Conservation (phyloP, 176 grass and related monocot genomes). For the Pontederia paniculata region DNA sequence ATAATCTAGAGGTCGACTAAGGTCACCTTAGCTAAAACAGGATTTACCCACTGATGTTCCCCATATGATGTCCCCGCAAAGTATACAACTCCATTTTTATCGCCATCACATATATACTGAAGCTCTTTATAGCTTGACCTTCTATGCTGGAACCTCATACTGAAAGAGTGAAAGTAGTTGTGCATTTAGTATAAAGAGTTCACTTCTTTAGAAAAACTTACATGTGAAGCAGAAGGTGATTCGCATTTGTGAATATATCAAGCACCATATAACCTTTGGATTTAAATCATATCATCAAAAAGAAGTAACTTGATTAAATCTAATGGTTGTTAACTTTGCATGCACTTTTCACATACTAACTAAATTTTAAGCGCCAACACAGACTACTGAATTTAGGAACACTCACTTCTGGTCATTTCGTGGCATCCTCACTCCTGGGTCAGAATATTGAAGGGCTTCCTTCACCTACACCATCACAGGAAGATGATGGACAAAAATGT, state of each 20-base stretch:
- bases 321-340: too few species aligned
- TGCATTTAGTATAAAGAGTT: not conserved
- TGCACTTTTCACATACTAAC: too few species aligned
- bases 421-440: conserved; percentile 20
- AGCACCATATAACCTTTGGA: too few species aligned
- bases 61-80: conserved; percentile 86
- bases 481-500: not conserved
- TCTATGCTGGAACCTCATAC: conserved; percentile 73
- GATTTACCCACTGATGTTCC: conserved; percentile 91
- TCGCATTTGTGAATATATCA: too few species aligned
- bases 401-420: conserved; percentile 46
- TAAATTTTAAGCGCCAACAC: too few species aligned
- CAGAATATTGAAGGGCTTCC: conserved; percentile 58
- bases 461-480: conserved; percentile 36
- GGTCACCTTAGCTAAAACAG: conserved; percentile 80
- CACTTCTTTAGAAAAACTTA: not conserved
- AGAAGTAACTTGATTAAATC: too few species aligned
- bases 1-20: not conserved
- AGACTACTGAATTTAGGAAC: not conserved
- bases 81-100: conserved; percentile 81
- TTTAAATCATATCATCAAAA: too few species aligned
- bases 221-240: too few species aligned
- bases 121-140: conserved; percentile 89
- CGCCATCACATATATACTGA: conserved; percentile 87
- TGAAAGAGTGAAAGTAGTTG: conserved; percentile 22